Evolutionary conservation across 768 basidiomycete species (phyloP).

Genomic region (Tulasnella sp.): DNA sequence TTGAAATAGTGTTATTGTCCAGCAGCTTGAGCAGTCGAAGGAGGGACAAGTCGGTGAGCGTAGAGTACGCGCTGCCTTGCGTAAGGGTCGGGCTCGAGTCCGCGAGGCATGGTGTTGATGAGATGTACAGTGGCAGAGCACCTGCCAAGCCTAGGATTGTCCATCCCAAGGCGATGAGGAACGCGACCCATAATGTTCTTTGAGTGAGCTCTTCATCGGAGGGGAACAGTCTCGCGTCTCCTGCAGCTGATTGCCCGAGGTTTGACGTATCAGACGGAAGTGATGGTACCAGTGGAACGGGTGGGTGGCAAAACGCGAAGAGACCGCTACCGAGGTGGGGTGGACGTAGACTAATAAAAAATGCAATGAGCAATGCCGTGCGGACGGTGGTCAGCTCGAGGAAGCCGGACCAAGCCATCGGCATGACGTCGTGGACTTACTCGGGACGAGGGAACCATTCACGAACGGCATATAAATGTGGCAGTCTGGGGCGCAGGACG

Average conservation of each 20-base stretch:
- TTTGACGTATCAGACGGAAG: slow-evolving; percentile 51
- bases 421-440: slow-evolving; percentile 38
- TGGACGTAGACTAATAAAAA: slow-evolving; percentile 50
- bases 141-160: slow-evolving; percentile 60
- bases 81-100: slow-evolving; percentile 38
- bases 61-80: slow-evolving; percentile 55
- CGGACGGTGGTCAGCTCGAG: not conserved
- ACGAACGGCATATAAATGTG: slow-evolving; percentile 62
- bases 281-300: slow-evolving; percentile 55
- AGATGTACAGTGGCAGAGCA: slow-evolving; percentile 64
- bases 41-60: slow-evolving; percentile 68
- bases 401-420: not conserved
- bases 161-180: slow-evolving; percentile 59
- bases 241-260: slow-evolving; percentile 42
- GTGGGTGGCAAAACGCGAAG: slow-evolving; percentile 64
- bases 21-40: slow-evolving; percentile 60
- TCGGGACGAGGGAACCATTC: slow-evolving; percentile 70
- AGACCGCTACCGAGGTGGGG: slow-evolving; percentile 49
- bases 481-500: slow-evolving; percentile 55
- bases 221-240: slow-evolving; percentile 54
- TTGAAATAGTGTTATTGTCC: slow-evolving; percentile 29
- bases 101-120: slow-evolving; percentile 60
- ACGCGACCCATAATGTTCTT: slow-evolving; percentile 57
- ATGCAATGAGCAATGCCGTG: not conserved
- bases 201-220: slow-evolving; percentile 70